Evolutionary conservation across 1,284 basidiomycete species (phyloP), one percentile per base, ranked within the genome.

Genomic region (Trichosporon ovoides): DNA sequence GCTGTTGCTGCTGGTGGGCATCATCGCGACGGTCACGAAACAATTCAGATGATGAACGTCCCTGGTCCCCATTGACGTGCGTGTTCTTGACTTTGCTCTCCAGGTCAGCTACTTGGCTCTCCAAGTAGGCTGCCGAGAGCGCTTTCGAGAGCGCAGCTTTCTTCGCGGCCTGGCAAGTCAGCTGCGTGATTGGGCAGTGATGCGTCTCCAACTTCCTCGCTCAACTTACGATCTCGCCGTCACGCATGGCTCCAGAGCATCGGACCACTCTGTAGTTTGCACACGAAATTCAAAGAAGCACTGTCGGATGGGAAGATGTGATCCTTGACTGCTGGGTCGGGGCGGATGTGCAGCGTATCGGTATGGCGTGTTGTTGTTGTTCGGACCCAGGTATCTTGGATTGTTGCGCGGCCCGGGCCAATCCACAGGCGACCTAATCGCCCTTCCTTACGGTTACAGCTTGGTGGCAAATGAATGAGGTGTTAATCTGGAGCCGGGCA

Each of bases 91-190:
- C 72, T 52, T 69, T 64, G 28, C 63, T 58, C 59, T 78, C 74
- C 49, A 78, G 71, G 58, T 77, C 68, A 4, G 69, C 66, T 36
- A 78, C 74, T 58, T 78, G 76, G 59, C 77, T 75, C 48, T 67
- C 70, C 54, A 78, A 67, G 57, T 74, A 74, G 2, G 77, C 77
- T 0, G 76, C 68, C 34, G 74, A 72, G 11, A 78, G 66, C n/a
- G 76, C 69, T 59, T 77, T 77, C 31, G 69, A 66, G 12, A 74
- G 66, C 49, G 67, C 63, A 18, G 73, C 73, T 58, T 74, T 74
- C 40, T 68, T 66, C 34, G 69, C 63, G 52, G 70, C 70, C 72
- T 46, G n/a, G 7, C 5, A 24, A 56, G 56, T 53, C 35, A 56
- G 49, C 48, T 31, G 12, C 4, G 7, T 31, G n/a, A 18, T 22